A percentile compares a stretch with the other conserved stretches of the same genome.
Evolutionary conservation across 306 rosid species (phyloP).

Genomic region (Morella rubra): DNA sequence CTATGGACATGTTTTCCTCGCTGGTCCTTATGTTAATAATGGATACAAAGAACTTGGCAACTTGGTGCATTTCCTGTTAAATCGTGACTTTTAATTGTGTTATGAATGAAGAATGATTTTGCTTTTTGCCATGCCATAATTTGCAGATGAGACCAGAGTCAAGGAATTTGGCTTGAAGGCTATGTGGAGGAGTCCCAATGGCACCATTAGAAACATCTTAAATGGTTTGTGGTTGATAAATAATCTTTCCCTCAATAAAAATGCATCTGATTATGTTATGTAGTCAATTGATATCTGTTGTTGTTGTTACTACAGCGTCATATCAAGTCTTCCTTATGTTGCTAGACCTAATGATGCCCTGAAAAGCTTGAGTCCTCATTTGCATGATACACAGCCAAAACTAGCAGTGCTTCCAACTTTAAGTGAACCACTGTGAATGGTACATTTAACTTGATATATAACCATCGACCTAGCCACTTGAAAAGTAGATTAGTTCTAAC

Average conservation of each 20-base stretch:
- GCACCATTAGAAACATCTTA: conserved; percentile 90
- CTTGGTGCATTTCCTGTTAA: conserved; percentile 17
- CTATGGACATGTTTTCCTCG: not conserved
- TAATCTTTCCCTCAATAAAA: not conserved
- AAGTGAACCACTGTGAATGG: not conserved
- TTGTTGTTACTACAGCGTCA: not conserved
- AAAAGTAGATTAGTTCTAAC: not conserved
- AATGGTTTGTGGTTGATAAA: conserved; percentile 54
- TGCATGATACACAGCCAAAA: no score
- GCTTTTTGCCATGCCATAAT: conserved; percentile 20
- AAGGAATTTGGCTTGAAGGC: conserved; percentile 92
- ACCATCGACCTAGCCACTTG: not conserved
- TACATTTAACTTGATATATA: not conserved
- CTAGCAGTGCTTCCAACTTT: not conserved
- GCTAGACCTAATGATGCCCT: not conserved
- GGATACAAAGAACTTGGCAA: conserved; percentile 11
- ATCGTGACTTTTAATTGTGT: conserved; percentile 4
- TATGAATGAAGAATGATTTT: conserved; percentile 3
- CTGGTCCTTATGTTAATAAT: not conserved
- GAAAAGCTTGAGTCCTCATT: not conserved
- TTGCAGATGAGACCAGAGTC: conserved; percentile 87
- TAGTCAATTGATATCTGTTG: not conserved
- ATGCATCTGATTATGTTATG: conserved; percentile 21
- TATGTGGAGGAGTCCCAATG: conserved; percentile 99
- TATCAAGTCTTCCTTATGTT: not conserved